phyloP scores from a whole-genome alignment of 495 filamentous ascomycete species.

The Paragyromitra xinjiangensis region DNA sequence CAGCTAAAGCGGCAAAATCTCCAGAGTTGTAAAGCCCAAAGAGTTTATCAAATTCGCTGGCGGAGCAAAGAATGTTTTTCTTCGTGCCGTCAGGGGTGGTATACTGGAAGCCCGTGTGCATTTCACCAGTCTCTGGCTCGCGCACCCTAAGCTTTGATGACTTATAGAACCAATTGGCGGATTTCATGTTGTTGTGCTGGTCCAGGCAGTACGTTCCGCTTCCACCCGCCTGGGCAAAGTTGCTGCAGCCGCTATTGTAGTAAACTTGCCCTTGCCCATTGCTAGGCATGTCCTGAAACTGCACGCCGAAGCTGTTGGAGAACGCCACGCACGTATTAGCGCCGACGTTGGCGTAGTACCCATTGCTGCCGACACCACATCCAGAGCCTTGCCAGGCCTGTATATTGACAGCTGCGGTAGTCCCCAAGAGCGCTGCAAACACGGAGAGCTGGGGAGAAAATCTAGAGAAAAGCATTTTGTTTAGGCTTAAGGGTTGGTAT shows the following conservation, averaged over 20 bases:
- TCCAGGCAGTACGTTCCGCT: conserved; percentile 16
- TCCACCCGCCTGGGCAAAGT: conserved; percentile 8
- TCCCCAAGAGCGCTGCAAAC: not conserved
- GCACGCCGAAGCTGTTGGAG: conserved; percentile 20
- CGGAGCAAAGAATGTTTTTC: conserved; percentile 6
- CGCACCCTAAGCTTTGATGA: not conserved
- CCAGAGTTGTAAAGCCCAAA: conserved; percentile 1
- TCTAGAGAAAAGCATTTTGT: conserved; percentile 19
- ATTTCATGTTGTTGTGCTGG: conserved; percentile 15
- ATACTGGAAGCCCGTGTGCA: conserved; percentile 13
- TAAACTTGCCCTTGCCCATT: conserved; percentile 4
- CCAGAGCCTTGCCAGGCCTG: conserved; percentile 17
- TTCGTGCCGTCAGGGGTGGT: not conserved
- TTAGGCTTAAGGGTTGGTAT: not conserved
- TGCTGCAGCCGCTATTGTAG: conserved; percentile 29
- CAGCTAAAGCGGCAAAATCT: conserved; percentile 6
- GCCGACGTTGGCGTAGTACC: not conserved
- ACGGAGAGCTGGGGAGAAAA: not conserved
- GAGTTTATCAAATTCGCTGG: conserved; percentile 5
- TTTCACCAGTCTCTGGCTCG: conserved; percentile 1
- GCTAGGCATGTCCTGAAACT: not conserved
- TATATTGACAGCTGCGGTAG: conserved; percentile 8
- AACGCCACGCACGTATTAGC: conserved; percentile 6
- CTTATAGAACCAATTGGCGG: conserved; percentile 13
- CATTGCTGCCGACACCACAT: not conserved